Base-by-base conservation (phyloP, 108 stramenopile species). In the Chaetoceros tenuissimus region DNA sequence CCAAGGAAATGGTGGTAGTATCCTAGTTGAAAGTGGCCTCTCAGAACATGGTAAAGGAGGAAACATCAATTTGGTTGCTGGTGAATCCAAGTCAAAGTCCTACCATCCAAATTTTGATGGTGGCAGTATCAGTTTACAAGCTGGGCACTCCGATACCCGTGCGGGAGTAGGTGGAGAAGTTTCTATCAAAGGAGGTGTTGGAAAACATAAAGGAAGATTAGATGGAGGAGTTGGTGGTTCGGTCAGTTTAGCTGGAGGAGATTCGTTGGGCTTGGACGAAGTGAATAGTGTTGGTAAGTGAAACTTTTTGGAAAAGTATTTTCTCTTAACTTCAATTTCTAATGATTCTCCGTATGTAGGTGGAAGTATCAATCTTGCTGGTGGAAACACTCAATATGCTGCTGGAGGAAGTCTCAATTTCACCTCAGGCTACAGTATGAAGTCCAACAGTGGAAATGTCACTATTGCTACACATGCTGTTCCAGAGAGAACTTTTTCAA, bases 91-190 rank as follows among this genome's bases (percentile, higher is more conserved):
- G 22, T 27, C 19, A 27, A 26, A 67, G 24, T 40, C 13, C 26
- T n/a, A 24, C 10, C 20, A 53, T 23, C 31, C 40, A 29, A 25
- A 23, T 51, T 46, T 27, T 25, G 45, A 64, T 7, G 64, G 54
- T 34, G 53, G 34, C 31, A 57, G 26, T 29, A 13, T 73, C 10
- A 34, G 30, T 17, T 17, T 73, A n/a, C 17, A 17, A 0, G 63
- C 67, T 55, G 72, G 72, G 5, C 7, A 49, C 48, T 16, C 23
- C 3, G 21, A 62, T 21, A 59, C 67, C 0, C 46, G 47, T 47
- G 50, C 63, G 46, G 72, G 72, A 16, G 10, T n/a, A 20, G 72
- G 72, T 46, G 72, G 72, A 5, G 21, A 20, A 1, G 17, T 69
- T 13, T 40, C 40, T 10, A 31, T 73, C 29, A 10, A 21, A 21